These are phyloP conservation scores for Colletotrichum cuscutae DNA, from an alignment of 2,329 filamentous ascomycete genomes.

Conservation along the genomic window DNA sequence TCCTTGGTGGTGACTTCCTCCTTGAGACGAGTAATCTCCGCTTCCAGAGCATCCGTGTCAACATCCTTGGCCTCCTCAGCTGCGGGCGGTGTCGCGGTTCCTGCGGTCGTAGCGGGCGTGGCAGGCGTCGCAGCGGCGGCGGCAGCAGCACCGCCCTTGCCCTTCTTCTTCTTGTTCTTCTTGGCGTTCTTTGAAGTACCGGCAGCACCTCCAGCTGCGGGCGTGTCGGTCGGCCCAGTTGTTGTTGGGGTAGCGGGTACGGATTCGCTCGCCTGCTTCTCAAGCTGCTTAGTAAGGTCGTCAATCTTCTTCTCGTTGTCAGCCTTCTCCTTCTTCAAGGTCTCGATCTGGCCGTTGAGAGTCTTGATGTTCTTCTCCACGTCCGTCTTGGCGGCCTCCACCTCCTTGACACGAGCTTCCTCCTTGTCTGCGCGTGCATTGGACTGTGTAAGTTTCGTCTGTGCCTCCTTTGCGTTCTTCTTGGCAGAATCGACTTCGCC, in stretches of 20 bases:
- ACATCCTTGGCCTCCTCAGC: slow-evolving; percentile 38
- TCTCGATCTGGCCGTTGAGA: slow-evolving; percentile 54
- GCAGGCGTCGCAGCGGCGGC: slow-evolving; percentile 32
- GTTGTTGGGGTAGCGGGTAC: slow-evolving; percentile 36
- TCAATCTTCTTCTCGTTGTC: slow-evolving; percentile 53
- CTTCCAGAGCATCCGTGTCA: slow-evolving; percentile 53
- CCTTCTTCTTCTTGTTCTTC: slow-evolving; percentile 85
- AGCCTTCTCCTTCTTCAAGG: slow-evolving; percentile 49
- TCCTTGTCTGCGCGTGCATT: slow-evolving; percentile 42
- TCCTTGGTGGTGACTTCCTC: slow-evolving; percentile 73
- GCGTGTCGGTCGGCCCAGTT: slow-evolving; percentile 37
- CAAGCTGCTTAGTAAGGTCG: slow-evolving; percentile 51
- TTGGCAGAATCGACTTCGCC: slow-evolving; percentile 40
- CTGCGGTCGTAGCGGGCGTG: slow-evolving; percentile 39
- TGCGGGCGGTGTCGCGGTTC: slow-evolving; percentile 45
- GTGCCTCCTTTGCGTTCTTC: slow-evolving; percentile 39
- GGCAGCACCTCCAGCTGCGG: slow-evolving; percentile 39
- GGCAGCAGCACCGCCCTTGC: slow-evolving; percentile 69
- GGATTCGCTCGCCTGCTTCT: slow-evolving; percentile 31
- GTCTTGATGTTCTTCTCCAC: slow-evolving; percentile 55
- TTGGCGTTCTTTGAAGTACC: slow-evolving; percentile 40
- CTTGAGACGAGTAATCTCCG: slow-evolving; percentile 61
- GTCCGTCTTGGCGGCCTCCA: slow-evolving; percentile 49
- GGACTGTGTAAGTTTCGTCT: slow-evolving; percentile 41
- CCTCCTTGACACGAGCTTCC: slow-evolving; percentile 43